A percentile compares a stretch with the other conserved stretches of the same genome.
Evolutionary conservation across 2,329 filamentous ascomycete genomes (phyloP).

Genomic region (Zymoseptoria crescenta): DNA sequence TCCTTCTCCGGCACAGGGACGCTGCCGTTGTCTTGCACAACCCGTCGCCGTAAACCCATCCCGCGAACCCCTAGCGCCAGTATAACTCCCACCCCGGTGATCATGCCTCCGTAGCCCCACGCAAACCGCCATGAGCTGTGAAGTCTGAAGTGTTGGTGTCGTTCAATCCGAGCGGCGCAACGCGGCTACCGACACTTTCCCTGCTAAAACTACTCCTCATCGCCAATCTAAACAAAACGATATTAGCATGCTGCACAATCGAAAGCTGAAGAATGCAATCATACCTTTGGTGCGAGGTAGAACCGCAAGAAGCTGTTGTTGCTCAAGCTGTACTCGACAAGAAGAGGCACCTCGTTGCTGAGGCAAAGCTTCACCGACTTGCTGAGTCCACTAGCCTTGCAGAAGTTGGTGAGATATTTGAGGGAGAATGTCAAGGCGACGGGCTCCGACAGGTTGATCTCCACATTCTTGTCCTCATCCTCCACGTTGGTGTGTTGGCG

Average conservation of each 20-base stretch:
- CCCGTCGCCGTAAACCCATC: background rate
- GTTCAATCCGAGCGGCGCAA: background rate
- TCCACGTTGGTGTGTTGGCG: conserved; percentile 83
- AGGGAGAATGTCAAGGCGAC: conserved; percentile 94
- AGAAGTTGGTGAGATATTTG: conserved; percentile 99
- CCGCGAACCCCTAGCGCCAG: background rate
- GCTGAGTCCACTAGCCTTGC: conserved; percentile 87
- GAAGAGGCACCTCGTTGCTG: conserved; percentile 88
- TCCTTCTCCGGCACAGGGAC: background rate
- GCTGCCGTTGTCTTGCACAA: background rate
- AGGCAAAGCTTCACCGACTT: conserved; percentile 80
- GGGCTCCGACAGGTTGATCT: conserved; percentile 85
- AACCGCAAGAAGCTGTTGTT: conserved; percentile 88
- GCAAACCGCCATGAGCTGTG: background rate
- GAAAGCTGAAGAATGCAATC: conserved; percentile 20
- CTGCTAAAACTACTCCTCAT: conserved; percentile 46
- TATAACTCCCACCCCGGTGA: background rate
- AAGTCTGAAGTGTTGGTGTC: background rate
- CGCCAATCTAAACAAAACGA: conserved; percentile 54
- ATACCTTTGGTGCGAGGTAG: conserved; percentile 95
- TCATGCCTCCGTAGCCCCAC: background rate
- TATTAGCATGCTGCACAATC: background rate
- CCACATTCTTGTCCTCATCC: conserved; percentile 75
- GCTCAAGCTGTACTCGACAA: conserved; percentile 81
- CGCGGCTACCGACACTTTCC: background rate